Conservation (phyloP, 176 grass and related monocot species). For the Miscanthus lutarioriparius region DNA sequence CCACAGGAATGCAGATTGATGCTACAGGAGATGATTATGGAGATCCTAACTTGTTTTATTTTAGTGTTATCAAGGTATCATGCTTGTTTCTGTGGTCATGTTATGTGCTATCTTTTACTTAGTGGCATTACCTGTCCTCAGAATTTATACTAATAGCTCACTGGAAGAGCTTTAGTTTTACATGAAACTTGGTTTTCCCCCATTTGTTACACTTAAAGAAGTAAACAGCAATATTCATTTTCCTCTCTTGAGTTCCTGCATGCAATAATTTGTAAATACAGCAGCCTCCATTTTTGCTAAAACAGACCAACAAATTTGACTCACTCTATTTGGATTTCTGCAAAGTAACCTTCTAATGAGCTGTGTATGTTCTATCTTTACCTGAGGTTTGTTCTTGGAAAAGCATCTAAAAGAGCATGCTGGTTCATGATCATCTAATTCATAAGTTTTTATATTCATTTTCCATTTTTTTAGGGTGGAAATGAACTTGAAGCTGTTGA, state of each 20-base stretch:
- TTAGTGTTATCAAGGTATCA: slow-evolving; percentile 85
- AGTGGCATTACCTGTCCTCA: not conserved
- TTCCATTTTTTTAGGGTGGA: slow-evolving; percentile 51
- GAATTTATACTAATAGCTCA: not conserved
- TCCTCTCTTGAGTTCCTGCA: not conserved
- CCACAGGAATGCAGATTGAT: slow-evolving; percentile 88
- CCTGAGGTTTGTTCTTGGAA: not conserved
- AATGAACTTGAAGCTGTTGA: slow-evolving; percentile 81
- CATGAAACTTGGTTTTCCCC: not conserved
- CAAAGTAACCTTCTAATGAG: not conserved
- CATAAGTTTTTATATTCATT: not conserved
- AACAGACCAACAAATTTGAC: not conserved
- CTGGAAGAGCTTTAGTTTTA: not conserved
- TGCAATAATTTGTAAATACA: not conserved
- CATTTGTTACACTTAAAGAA: not conserved
- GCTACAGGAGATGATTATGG: slow-evolving; percentile 85
- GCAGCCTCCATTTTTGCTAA: not conserved
- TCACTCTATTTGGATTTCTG: not conserved
- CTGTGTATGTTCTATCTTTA: not conserved
- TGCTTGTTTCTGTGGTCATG: slow-evolving; percentile 13
- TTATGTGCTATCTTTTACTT: slow-evolving; percentile 12
- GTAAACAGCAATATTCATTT: not conserved
- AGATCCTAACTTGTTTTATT: slow-evolving; percentile 80
- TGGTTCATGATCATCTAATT: not conserved
- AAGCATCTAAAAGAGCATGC: not conserved